Base-by-base conservation (phyloP, 1,139 yeast species). In the Candida mesenterica region DNA sequence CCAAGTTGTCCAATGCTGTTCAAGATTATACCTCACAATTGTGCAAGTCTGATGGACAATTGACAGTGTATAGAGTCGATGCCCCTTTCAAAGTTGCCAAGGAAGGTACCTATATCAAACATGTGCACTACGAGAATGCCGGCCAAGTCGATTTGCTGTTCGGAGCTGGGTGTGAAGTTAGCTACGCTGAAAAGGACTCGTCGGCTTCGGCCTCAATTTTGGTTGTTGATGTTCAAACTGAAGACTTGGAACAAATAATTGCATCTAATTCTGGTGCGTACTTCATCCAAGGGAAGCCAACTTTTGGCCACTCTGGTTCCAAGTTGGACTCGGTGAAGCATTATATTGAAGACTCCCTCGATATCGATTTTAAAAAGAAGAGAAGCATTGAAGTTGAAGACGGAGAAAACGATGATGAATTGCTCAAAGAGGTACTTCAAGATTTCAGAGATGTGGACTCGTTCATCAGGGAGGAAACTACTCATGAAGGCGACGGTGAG, bases 381-480 rank as follows among this genome's bases (percentile, higher is more conserved):
- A 40, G 32, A 34, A 14, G 33, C 34, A 19, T 37, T 10, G 36
- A 30, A 4, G 46, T 36, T 8, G 41, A 23, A 15, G 44, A 41
- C 9, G 49, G 39, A 3, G 53, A 43, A 10, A 45, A 44, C n/a
- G 43, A 43, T 24, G 50, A 46, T 15, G 36, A 44, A 24, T 37
- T 57, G n/a, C 43, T 50, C 31, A 57, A 50, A 19, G 68, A 65
- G 42, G 55, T 65, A 22, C 67, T 59, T 39, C 50, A 52, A 16
- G 72, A 65, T 33, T 56, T 67, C 42, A 49, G 49, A 30, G 55
- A 51, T 5, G 71, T 69, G 13, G 63, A 64, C 40, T 48, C 64
- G 8, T 50, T 62, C 36, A 52, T 62, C 32, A 53, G 60, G 10
- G 53, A 54, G 38, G 64, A 60, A 36, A 55, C 56, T 14, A 56